Evolutionary conservation across 225 moss, liverwort and hornwort species (phyloP).

Genomic region (Polytrichum formosum): DNA sequence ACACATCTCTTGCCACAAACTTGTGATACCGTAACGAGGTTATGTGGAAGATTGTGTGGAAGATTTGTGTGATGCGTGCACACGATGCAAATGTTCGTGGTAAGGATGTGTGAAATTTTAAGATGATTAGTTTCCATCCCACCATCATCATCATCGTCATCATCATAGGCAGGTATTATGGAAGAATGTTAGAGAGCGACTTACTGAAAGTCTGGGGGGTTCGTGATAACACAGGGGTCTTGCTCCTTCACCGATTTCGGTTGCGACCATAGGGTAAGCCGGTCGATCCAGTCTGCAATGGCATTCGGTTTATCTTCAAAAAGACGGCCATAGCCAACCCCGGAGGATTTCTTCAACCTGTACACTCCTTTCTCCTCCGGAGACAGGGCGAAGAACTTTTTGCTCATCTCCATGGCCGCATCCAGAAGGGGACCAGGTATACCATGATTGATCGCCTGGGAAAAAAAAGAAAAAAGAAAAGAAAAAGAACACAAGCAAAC

Average conservation of each 20-base stretch:
- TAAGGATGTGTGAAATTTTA: no score
- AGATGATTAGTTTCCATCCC: no score
- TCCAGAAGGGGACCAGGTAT: conserved; percentile 12
- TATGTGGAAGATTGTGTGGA: no score
- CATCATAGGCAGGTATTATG: no score
- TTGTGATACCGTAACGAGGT: no score
- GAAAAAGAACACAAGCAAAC: background rate
- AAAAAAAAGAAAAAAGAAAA: background rate
- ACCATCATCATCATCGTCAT: no score
- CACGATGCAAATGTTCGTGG: no score
- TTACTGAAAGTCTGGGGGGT: background rate
- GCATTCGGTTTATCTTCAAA: background rate
- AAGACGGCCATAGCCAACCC: conserved; percentile 2
- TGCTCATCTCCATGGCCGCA: conserved; percentile 13
- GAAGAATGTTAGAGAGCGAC: background rate
- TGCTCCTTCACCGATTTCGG: background rate
- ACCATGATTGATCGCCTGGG: conserved; percentile 15
- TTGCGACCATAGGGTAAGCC: background rate
- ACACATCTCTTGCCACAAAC: no score
- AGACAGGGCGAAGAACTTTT: conserved; percentile 16
- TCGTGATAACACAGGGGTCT: background rate
- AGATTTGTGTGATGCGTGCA: no score
- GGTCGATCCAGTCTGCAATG: background rate
- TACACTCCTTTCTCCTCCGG: conserved; percentile 14
- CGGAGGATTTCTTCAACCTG: background rate